Evolutionary conservation across 1,284 basidiomycete species (phyloP).

Genomic region (Tilletia indica): DNA sequence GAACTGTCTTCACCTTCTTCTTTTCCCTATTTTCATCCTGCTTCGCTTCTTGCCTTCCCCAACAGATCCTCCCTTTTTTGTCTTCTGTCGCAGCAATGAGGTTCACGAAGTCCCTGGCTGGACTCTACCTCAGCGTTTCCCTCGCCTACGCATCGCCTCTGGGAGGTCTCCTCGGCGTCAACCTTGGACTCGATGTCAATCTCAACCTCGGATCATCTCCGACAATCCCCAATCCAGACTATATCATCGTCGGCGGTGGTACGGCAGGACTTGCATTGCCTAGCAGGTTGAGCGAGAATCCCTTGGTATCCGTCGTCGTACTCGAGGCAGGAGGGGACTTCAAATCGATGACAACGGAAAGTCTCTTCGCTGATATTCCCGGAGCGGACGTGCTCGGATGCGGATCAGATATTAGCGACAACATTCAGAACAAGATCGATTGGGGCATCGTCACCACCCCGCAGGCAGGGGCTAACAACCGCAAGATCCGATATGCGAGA

Average conservation of each 20-base stretch:
- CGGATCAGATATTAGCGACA: slow-evolving; percentile 25
- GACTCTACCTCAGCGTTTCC: too few species aligned
- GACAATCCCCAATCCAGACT: slow-evolving; percentile 24
- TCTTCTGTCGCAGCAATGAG: too few species aligned
- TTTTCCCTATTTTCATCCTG: background rate
- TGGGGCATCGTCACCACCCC: slow-evolving; percentile 35
- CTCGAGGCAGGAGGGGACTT: slow-evolving; percentile 44
- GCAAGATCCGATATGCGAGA: slow-evolving; percentile 33
- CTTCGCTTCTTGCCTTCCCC: background rate
- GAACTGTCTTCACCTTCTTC: background rate
- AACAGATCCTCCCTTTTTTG: background rate
- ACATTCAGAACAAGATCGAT: slow-evolving; percentile 29
- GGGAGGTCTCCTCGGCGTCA: background rate
- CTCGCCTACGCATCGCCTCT: background rate
- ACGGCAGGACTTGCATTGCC: slow-evolving; percentile 42
- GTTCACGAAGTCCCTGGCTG: too few species aligned
- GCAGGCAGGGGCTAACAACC: slow-evolving; percentile 32
- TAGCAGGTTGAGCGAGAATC: slow-evolving; percentile 37
- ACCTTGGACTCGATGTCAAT: background rate
- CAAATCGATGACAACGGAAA: slow-evolving; percentile 25
- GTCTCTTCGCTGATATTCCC: slow-evolving; percentile 33
- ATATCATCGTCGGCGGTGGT: slow-evolving; percentile 42
- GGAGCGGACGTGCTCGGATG: slow-evolving; percentile 33
- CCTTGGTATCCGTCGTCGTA: slow-evolving; percentile 37
- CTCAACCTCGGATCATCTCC: slow-evolving; percentile 2